Evolutionary conservation across 208 protist species (phyloP).

Genomic region (Leishmania tarentolae): DNA sequence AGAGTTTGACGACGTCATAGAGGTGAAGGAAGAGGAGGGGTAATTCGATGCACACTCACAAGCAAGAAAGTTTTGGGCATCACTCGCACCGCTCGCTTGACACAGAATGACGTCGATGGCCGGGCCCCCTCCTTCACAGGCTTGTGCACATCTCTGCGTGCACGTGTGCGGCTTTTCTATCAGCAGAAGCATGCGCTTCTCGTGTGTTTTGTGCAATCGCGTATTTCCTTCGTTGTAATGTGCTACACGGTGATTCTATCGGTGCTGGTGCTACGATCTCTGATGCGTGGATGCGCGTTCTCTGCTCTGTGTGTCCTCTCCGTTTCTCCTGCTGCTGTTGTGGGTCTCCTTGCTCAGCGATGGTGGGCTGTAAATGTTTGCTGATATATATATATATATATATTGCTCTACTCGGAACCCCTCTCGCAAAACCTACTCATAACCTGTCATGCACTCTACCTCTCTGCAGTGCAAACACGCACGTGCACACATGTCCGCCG

Average conservation of each 20-base stretch:
- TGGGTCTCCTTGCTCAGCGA: neutral
- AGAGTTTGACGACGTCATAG: conserved; percentile 28
- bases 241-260: neutral
- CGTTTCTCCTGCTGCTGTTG: neutral
- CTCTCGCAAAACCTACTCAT: neutral
- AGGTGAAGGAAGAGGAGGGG: conserved; percentile 23
- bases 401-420: too few species aligned
- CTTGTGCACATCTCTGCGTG: neutral
- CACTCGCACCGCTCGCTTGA: neutral
- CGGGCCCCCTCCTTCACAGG: too few species aligned
- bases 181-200: neutral
- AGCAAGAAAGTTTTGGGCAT: neutral
- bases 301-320: neutral
- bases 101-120: conserved; percentile 1
- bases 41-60: neutral
- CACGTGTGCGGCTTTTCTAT: neutral
- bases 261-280: neutral
- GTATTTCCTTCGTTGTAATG: neutral
- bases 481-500: neutral
- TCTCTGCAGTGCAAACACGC: neutral
- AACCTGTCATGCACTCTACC: neutral
- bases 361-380: neutral
- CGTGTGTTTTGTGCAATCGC: neutral
- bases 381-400: too few species aligned
- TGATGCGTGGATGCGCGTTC: neutral